Conservation (phyloP, 768 basidiomycete genomes). For the Kwoniella heveanensis region DNA sequence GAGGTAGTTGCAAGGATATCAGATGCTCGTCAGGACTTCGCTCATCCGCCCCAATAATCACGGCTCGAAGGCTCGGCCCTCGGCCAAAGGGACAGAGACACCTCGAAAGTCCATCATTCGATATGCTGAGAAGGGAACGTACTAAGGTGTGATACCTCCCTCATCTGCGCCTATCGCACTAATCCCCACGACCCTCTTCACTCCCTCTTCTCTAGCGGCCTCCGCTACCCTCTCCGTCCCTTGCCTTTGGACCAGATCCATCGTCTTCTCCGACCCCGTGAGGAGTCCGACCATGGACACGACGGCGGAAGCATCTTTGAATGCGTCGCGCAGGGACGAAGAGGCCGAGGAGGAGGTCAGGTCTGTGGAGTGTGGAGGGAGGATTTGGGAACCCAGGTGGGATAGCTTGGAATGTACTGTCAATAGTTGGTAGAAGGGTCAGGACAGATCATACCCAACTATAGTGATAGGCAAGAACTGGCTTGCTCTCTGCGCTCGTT, state of each 20-base stretch:
- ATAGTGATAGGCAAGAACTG: too few relatives aligned
- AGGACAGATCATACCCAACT: too few relatives aligned
- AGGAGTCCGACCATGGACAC: slow-evolving; percentile 73
- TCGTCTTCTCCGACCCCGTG: slow-evolving; percentile 63
- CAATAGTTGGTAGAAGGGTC: too few relatives aligned
- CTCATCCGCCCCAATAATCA: too few relatives aligned
- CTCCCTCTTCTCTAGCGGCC: slow-evolving; percentile 62
- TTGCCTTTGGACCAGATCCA: slow-evolving; percentile 66
- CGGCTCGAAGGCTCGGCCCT: too few relatives aligned
- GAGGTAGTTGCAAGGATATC: too few relatives aligned
- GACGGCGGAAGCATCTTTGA: slow-evolving; percentile 64
- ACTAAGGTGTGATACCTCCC: slow-evolving; percentile 65
- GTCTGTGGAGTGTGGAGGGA: slow-evolving; percentile 61
- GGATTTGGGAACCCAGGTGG: slow-evolving; percentile 56
- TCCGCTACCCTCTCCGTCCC: slow-evolving; percentile 70
- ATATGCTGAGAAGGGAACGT: slow-evolving; percentile 23
- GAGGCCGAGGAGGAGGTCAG: slow-evolving; percentile 61
- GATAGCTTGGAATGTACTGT: slow-evolving; percentile 52
- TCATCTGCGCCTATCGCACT: slow-evolving; percentile 75
- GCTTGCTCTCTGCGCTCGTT: too few relatives aligned
- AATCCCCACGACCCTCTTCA: slow-evolving; percentile 55
- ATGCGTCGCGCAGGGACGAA: slow-evolving; percentile 46
- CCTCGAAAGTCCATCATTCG: too few relatives aligned
- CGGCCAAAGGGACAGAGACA: too few relatives aligned
- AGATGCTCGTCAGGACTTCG: too few relatives aligned